Evolutionary conservation across 192 early-diverging fungal genomes (phyloP).

Genomic region (Cetraspora pellucida): DNA sequence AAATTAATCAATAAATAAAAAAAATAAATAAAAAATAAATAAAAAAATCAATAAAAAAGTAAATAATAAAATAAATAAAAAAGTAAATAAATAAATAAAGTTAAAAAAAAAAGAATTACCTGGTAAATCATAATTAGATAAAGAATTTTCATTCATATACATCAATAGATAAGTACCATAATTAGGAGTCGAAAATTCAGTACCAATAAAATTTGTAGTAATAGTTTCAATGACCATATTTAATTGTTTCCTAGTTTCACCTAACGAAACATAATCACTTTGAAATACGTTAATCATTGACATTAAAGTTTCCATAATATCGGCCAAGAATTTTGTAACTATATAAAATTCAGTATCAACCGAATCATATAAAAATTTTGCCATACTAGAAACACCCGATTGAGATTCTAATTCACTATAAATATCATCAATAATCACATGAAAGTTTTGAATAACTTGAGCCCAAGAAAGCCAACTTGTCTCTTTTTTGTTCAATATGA

Average conservation of each 20-base stretch:
- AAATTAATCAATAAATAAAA: too few relatives aligned
- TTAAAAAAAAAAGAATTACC: not conserved
- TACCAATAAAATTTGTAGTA: not conserved
- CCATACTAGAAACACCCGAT: not conserved
- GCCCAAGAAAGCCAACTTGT: not conserved
- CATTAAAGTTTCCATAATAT: not conserved
- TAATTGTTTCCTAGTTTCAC: not conserved
- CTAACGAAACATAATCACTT: not conserved
- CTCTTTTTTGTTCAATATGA: slow-evolving; percentile 7
- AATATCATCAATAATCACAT: slow-evolving; percentile 9
- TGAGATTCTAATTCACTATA: not conserved
- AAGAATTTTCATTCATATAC: not conserved
- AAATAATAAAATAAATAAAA: too few relatives aligned
- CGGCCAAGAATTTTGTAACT: not conserved
- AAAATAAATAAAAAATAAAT: too few relatives aligned
- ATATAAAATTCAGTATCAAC: too few relatives aligned
- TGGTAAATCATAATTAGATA: not conserved
- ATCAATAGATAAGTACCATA: not conserved
- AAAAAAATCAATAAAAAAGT: too few relatives aligned
- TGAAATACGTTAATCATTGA: not conserved
- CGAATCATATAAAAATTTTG: too few relatives aligned
- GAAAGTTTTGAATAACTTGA: not conserved
- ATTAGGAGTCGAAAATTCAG: not conserved
- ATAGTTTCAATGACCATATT: not conserved
- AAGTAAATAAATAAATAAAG: too few relatives aligned